Conservation (phyloP, 2,329 filamentous ascomycete species). For the Dothideomycetes sp. region DNA sequence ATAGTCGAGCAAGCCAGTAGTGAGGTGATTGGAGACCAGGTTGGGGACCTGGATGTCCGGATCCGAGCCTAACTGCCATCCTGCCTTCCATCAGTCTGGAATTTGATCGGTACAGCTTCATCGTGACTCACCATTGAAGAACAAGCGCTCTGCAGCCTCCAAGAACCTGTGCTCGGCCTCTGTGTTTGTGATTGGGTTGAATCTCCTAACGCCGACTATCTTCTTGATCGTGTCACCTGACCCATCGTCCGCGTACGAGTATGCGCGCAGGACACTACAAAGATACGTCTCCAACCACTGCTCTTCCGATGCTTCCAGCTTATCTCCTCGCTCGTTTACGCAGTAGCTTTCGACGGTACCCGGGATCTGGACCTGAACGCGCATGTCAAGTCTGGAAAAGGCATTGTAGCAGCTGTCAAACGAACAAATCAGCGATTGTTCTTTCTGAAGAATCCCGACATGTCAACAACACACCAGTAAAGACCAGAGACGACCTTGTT, state of each 20-base stretch:
- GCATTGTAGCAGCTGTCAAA: constrained; percentile 85
- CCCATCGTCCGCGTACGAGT: constrained; percentile 92
- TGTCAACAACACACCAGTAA: too few relatives aligned
- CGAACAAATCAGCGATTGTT: too few relatives aligned
- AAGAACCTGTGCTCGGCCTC: constrained; percentile 95
- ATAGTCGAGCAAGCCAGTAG: constrained; percentile 85
- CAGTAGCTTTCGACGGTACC: constrained; percentile 96
- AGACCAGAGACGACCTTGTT: constrained; percentile 88
- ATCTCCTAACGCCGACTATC: constrained; percentile 91
- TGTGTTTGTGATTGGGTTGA: constrained; percentile 97
- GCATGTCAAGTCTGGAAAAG: constrained; percentile 95
- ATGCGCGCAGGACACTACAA: constrained; percentile 86
- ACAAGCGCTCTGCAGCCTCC: constrained; percentile 84
- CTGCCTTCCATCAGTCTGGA: too few relatives aligned
- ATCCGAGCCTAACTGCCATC: constrained; percentile 92
- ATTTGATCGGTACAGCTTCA: too few relatives aligned
- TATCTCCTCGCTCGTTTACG: constrained; percentile 92
- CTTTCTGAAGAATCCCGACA: too few relatives aligned
- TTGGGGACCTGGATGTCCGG: constrained; percentile 96
- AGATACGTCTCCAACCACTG: constrained; percentile 97
- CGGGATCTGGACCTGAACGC: constrained; percentile 93
- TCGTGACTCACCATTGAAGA: constrained; percentile 67
- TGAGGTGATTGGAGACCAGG: constrained; percentile 89
- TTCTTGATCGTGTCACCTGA: constrained; percentile 91
- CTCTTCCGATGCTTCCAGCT: constrained; percentile 82